These are phyloP conservation scores for Rhodocollybia butyracea DNA, from an alignment of 768 basidiomycete genomes.

Conservation along the genomic window DNA sequence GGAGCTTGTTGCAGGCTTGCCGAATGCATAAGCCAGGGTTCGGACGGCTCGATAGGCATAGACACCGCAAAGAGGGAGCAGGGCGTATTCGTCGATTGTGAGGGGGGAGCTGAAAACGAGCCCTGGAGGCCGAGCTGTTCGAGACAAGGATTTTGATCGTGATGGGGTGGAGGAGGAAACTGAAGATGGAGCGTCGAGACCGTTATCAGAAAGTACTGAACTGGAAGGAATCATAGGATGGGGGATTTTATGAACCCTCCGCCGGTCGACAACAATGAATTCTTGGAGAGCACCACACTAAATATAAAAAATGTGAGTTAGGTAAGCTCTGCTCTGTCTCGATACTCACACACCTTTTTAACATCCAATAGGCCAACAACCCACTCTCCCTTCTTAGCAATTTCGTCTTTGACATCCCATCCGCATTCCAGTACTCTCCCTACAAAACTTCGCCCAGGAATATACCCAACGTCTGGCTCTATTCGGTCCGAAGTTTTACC, in stretches of 20 bases:
- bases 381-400: conserved; percentile 77
- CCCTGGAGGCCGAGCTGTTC: neutral
- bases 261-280: conserved; percentile 81
- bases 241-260: conserved; percentile 70
- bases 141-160: neutral
- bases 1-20: conserved; percentile 14
- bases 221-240: conserved; percentile 45
- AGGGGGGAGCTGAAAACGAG: neutral
- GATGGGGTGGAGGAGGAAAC: conserved; percentile 20
- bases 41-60: conserved; percentile 82
- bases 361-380: conserved; percentile 79
- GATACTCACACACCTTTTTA: conserved; percentile 57
- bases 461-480: conserved; percentile 58
- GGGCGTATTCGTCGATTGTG: conserved; percentile 71
- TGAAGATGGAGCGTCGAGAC: conserved; percentile 9
- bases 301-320: conserved; percentile 2
- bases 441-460: conserved; percentile 86
- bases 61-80: conserved; percentile 76
- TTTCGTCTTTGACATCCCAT: conserved; percentile 70
- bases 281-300: conserved; percentile 88
- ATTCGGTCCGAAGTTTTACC: conserved; percentile 14
- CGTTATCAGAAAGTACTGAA: conserved; percentile 9
- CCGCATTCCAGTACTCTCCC: conserved; percentile 83
- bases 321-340: conserved; percentile 12
- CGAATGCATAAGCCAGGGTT: conserved; percentile 52